phyloP scores from a whole-genome alignment of 768 basidiomycete genomes.

The Amanita jacksonii region DNA sequence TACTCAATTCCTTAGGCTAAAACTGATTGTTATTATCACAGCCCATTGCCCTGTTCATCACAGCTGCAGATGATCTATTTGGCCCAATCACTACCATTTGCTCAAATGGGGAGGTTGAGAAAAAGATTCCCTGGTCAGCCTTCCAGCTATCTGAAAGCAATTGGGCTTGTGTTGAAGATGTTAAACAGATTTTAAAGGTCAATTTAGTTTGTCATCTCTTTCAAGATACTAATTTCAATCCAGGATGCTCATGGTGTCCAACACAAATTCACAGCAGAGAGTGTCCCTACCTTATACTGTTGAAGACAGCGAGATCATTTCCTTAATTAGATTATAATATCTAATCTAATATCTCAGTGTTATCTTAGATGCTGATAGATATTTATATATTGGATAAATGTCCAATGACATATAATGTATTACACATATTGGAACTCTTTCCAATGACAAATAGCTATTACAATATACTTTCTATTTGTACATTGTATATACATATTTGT shows the following conservation, averaged over 20 bases:
- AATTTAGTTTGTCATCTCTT: slow-evolving; percentile 11
- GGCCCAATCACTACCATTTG: slow-evolving; percentile 21
- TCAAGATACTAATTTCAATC: slow-evolving; percentile 1
- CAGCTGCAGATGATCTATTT: slow-evolving; percentile 16
- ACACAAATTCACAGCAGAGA: slow-evolving; percentile 18
- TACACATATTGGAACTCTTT: too few relatives aligned
- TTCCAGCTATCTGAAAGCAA: slow-evolving; percentile 15
- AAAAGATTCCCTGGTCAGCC: slow-evolving; percentile 20
- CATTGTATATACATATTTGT: too few relatives aligned
- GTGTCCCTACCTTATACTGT: slow-evolving; percentile 16
- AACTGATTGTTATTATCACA: too few relatives aligned
- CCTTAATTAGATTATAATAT: too few relatives aligned
- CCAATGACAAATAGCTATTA: too few relatives aligned
- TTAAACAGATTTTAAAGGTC: slow-evolving; percentile 9
- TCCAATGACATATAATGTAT: too few relatives aligned
- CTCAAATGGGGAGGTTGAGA: slow-evolving; percentile 11
- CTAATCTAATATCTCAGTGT: too few relatives aligned
- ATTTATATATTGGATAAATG: too few relatives aligned
- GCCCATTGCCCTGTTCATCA: slow-evolving; percentile 11
- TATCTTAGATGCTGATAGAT: too few relatives aligned
- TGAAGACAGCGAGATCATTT: too few relatives aligned
- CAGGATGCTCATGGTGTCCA: slow-evolving; percentile 12
- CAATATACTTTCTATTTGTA: too few relatives aligned
- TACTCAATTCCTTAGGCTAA: too few relatives aligned
- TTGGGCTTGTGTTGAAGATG: slow-evolving; percentile 15